Percentiles rank a stretch among this genome's conserved stretches.
phyloP scores from a whole-genome alignment of 2,329 filamentous ascomycete genomes.

The Xylaria sp. region DNA sequence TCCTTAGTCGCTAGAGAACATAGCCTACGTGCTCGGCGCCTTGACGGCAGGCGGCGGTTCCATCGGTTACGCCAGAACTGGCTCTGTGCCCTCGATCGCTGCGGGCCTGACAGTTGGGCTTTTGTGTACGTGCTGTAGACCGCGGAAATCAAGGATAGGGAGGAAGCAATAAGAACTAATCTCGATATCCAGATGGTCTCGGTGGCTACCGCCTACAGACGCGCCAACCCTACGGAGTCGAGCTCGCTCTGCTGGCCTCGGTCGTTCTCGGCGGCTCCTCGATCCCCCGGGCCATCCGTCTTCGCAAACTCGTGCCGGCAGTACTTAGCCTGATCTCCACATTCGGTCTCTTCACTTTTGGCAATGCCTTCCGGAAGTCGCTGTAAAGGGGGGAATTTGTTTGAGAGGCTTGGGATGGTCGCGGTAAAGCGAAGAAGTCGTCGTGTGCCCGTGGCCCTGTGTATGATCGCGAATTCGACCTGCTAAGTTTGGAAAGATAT shows the following conservation, averaged over 20 bases:
- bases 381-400: conserved; percentile 37
- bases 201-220: conserved; percentile 82
- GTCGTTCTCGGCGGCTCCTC: conserved; percentile 82
- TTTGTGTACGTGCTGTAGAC: conserved; percentile 53
- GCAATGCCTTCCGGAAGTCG: conserved; percentile 64
- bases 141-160: not conserved
- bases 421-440: not conserved
- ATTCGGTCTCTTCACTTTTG: conserved; percentile 81
- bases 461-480: conserved; percentile 1
- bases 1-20: conserved; percentile 53
- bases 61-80: conserved; percentile 82
- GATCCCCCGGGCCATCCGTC: conserved; percentile 84
- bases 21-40: conserved; percentile 78
- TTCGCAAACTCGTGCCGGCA: conserved; percentile 82
- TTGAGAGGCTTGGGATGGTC: not conserved
- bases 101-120: conserved; percentile 84
- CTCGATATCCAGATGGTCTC: conserved; percentile 63
- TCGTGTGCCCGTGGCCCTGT: not conserved
- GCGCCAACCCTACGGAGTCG: conserved; percentile 79
- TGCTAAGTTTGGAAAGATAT: not conserved
- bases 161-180: conserved; percentile 18
- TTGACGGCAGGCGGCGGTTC: conserved; percentile 88
- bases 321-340: conserved; percentile 78
- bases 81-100: conserved; percentile 83
- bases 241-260: conserved; percentile 87